Evolutionary conservation across 345 rosid genomes (phyloP).

Genomic region (Gossypium bickii): DNA sequence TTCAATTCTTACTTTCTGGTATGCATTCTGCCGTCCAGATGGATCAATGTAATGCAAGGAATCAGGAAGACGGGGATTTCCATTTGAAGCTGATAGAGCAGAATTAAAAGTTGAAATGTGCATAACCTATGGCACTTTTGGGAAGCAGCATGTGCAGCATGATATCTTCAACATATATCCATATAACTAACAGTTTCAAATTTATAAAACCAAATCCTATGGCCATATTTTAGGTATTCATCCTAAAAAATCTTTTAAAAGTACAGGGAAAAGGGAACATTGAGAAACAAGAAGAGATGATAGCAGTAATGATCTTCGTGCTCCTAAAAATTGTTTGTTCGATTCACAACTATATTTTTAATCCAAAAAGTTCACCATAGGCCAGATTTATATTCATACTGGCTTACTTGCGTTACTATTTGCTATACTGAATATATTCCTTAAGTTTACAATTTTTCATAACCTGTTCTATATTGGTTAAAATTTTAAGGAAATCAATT

Average conservation of each 20-base stretch:
- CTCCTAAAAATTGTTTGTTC: not conserved
- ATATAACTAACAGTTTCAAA: not conserved
- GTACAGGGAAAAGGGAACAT: not conserved
- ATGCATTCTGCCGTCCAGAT: slow-evolving; percentile 63
- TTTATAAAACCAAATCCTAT: not conserved
- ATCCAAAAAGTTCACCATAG: not conserved
- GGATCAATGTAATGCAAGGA: slow-evolving; percentile 79
- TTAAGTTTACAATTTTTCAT: too few species aligned
- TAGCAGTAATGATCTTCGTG: not conserved
- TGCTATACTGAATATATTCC: too few species aligned
- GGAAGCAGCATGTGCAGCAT: not conserved
- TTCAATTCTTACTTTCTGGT: slow-evolving; percentile 51
- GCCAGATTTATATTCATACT: too few species aligned
- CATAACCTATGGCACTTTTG: not conserved
- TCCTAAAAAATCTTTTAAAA: not conserved
- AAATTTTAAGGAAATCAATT: too few species aligned
- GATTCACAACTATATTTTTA: not conserved
- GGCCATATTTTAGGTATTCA: not conserved
- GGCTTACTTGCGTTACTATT: too few species aligned
- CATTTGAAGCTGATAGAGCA: slow-evolving; percentile 74
- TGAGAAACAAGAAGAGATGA: not conserved
- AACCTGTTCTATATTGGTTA: too few species aligned
- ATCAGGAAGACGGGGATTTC: slow-evolving; percentile 85
- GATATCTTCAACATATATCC: not conserved
- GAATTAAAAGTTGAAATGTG: slow-evolving; percentile 6